Conservation (phyloP, 73 alveolate species). For the Paramecium sonneborni region DNA sequence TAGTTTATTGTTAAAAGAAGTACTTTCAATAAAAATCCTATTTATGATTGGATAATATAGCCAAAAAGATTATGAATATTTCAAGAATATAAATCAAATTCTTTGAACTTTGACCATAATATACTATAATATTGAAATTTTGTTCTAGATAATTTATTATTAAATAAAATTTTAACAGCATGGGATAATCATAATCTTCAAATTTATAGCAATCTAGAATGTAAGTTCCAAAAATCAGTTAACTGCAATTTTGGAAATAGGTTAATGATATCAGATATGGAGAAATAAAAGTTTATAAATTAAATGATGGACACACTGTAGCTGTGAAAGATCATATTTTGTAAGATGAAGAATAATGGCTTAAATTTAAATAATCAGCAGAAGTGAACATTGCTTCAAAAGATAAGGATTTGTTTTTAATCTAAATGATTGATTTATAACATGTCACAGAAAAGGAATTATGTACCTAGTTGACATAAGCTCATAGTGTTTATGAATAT, state of each 20-base stretch:
- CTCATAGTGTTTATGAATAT: constrained; percentile 7
- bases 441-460: background rate
- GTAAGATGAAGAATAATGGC: background rate
- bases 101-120: background rate
- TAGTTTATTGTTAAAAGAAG: background rate
- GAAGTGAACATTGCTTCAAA: background rate
- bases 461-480: background rate
- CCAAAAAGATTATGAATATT: background rate
- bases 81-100: background rate
- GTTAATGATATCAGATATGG: background rate
- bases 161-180: background rate
- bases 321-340: background rate
- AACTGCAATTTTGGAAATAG: background rate
- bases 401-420: background rate
- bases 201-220: background rate
- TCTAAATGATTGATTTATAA: background rate
- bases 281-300: background rate
- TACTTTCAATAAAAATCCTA: background rate
- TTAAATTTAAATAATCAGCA: background rate
- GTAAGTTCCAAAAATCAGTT: background rate
- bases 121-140: background rate
- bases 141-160: too few species aligned
- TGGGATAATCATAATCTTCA: background rate
- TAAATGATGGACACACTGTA: background rate
- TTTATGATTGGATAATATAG: constrained; percentile 22